Conservation (phyloP, 2,329 filamentous ascomycete genomes). For the Curvularia hawaiiensis region DNA sequence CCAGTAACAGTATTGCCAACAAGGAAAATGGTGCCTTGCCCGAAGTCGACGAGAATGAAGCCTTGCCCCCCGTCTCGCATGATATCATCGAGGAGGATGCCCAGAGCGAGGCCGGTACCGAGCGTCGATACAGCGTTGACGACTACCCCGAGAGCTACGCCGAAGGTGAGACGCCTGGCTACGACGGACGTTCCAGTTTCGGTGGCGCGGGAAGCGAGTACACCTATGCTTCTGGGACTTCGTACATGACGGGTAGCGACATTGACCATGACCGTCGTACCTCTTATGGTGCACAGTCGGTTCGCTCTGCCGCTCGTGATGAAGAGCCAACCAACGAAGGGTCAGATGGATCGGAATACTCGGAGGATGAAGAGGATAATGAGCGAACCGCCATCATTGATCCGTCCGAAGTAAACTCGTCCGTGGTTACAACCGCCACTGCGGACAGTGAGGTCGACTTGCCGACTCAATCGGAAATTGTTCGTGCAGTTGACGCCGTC, state of each 20-base stretch:
- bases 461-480: slow-evolving; percentile 41
- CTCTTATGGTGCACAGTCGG: slow-evolving; percentile 48
- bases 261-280: slow-evolving; percentile 49
- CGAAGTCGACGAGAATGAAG: slow-evolving; percentile 50
- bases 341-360: slow-evolving; percentile 35
- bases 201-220: slow-evolving; percentile 51
- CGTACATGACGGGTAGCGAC: slow-evolving; percentile 56
- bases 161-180: slow-evolving; percentile 44
- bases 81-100: slow-evolving; percentile 38
- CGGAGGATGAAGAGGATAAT: slow-evolving; percentile 42
- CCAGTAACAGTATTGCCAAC: slow-evolving; percentile 42
- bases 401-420: slow-evolving; percentile 33
- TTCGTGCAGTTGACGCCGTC: slow-evolving; percentile 38
- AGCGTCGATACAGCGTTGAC: slow-evolving; percentile 46
- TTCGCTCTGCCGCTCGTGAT: slow-evolving; percentile 40
- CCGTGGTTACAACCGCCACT: slow-evolving; percentile 32
- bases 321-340: slow-evolving; percentile 41
- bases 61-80: slow-evolving; percentile 22
- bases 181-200: slow-evolving; percentile 48
- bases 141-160: slow-evolving; percentile 43
- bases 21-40: slow-evolving; percentile 56
- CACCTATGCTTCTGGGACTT: slow-evolving; percentile 54
- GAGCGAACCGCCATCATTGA: slow-evolving; percentile 35
- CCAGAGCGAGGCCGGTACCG: slow-evolving; percentile 47
- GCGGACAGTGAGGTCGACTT: slow-evolving; percentile 26